These are phyloP conservation scores for Chlamydomonas applanata DNA, from an alignment of 139 green algal species.

Conservation along the genomic window DNA sequence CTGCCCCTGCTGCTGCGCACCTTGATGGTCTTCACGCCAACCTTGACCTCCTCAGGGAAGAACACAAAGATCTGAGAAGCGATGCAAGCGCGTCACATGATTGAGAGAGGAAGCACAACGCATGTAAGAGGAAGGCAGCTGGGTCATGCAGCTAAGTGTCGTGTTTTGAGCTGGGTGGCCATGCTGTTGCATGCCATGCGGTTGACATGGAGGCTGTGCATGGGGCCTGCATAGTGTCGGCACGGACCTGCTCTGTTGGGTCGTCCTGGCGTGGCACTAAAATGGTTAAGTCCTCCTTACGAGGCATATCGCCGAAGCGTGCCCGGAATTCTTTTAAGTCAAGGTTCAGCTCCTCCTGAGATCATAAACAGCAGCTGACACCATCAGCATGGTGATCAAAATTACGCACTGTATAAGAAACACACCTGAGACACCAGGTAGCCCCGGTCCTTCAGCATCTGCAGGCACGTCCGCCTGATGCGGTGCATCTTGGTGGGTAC, in stretches of 20 bases:
- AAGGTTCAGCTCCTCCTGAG: slow-evolving; percentile 73
- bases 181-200: too few relatives aligned
- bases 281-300: slow-evolving; percentile 83
- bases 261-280: slow-evolving; percentile 75
- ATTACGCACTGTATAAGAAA: too few relatives aligned
- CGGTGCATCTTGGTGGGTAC: slow-evolving; percentile 60
- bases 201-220: too few relatives aligned
- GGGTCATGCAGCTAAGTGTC: too few relatives aligned
- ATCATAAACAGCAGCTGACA: too few relatives aligned
- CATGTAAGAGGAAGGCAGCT: too few relatives aligned
- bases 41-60: slow-evolving; percentile 90
- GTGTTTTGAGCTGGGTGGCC: too few relatives aligned
- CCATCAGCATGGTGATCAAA: too few relatives aligned
- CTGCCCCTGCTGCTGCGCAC: too few relatives aligned
- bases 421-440: slow-evolving; percentile 82
- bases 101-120: too few relatives aligned
- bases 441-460: slow-evolving; percentile 90
- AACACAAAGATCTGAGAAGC: slow-evolving; percentile 92
- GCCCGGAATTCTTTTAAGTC: slow-evolving; percentile 78
- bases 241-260: slow-evolving; percentile 68
- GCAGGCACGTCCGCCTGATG: slow-evolving; percentile 78
- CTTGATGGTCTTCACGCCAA: slow-evolving; percentile 98
- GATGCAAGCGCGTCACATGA: too few relatives aligned
- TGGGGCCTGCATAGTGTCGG: not conserved
- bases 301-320: slow-evolving; percentile 72